Percentiles rank a stretch among this genome's conserved stretches.
These are phyloP conservation scores for Scopulariopsis brevicaulis DNA, from an alignment of 2,329 filamentous ascomycete species.

Conservation along the genomic window DNA sequence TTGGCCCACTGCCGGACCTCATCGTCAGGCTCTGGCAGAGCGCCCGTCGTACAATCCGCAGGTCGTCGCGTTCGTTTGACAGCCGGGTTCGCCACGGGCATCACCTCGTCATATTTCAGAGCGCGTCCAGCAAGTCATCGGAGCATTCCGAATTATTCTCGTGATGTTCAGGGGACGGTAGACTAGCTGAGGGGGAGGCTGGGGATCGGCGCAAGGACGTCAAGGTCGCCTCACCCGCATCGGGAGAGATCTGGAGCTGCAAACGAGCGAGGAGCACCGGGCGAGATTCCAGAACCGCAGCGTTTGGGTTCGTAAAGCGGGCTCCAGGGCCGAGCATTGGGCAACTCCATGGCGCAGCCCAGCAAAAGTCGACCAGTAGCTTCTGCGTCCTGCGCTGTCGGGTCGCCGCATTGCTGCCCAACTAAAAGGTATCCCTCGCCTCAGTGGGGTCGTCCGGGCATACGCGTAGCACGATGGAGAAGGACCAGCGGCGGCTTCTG, in stretches of 20 bases:
- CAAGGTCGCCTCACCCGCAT: not conserved
- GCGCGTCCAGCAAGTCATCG: not conserved
- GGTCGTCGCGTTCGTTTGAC: not conserved
- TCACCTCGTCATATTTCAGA: not conserved
- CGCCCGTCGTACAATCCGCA: not conserved
- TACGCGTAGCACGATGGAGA: not conserved
- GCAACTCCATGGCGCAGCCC: not conserved
- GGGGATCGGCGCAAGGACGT: not conserved
- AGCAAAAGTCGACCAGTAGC: not conserved
- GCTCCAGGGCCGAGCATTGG: not conserved
- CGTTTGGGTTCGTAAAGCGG: not conserved
- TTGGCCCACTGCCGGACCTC: not conserved
- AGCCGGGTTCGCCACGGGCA: not conserved
- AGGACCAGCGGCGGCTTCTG: not conserved
- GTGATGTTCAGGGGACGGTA: not conserved
- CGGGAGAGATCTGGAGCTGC: not conserved
- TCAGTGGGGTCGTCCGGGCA: not conserved
- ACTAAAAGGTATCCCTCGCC: not conserved
- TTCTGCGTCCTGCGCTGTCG: not conserved
- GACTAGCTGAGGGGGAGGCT: not conserved
- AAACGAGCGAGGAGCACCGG: not conserved
- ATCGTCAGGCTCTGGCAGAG: not conserved
- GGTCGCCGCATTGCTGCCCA: not conserved
- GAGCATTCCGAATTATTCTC: not conserved
- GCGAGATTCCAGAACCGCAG: not conserved